Evolutionary conservation across 305 asterid species (phyloP).

Genomic region (Solanum hybrid): DNA sequence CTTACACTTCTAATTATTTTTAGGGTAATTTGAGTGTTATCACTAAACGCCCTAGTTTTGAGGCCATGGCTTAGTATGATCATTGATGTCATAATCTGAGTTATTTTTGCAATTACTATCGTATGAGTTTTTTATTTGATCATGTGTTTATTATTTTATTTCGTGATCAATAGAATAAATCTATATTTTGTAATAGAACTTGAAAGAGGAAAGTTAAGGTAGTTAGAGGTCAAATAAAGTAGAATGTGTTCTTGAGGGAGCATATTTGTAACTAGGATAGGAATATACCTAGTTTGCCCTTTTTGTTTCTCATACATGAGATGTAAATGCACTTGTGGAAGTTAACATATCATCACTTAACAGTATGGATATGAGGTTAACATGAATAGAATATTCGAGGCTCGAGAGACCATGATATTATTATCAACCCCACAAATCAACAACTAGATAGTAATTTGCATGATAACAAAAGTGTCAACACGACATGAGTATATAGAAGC

Average conservation of each 20-base stretch:
- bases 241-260: background rate
- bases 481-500: background rate
- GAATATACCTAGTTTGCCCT: background rate
- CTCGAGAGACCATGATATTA: background rate
- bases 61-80: background rate
- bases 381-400: background rate
- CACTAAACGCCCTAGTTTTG: background rate
- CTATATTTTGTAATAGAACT: background rate
- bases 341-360: background rate
- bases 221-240: background rate
- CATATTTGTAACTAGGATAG: background rate
- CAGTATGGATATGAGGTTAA: background rate
- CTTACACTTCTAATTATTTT: background rate
- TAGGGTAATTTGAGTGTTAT: background rate
- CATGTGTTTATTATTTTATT: background rate
- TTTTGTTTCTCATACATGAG: background rate
- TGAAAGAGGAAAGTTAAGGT: background rate
- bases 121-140: background rate
- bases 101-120: background rate
- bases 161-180: background rate
- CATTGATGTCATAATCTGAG: background rate
- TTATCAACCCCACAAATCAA: background rate
- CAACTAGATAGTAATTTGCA: background rate
- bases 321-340: background rate
- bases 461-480: background rate